Base-by-base conservation (phyloP, 306 rosid genomes). In the Corylus americana region DNA sequence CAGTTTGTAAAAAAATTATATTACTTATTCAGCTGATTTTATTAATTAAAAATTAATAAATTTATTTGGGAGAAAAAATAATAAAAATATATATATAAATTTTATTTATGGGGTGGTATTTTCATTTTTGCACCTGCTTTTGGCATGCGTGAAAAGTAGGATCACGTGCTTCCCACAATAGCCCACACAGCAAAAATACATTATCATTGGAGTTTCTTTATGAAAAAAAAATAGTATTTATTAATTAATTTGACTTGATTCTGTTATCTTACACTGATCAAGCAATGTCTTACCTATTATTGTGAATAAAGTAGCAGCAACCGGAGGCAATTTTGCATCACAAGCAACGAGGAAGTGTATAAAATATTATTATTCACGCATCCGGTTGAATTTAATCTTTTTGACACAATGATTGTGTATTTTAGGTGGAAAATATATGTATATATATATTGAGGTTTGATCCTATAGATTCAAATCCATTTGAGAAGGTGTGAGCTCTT, bases 91-190 rank as follows among this genome's bases (percentile, higher is more conserved):
- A 37, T 37, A 12, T 47, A 37, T 37, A 13, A 70, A 54, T 72
- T 29, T 31, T 31, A 31, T 35, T 62, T 35, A 79, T 58, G 82
- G 79, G 63, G 84, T 76, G 83, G 69, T 79, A 81, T 80, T 79
- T 80, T 54, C 81, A 75, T 71, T 83, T 79, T 82, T 70, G 51
- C 49, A 62, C 27, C 64, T 79, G 86, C 93, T 91, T 90, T 91
- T 82, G 87, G 93, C 98, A 91, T 88, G 98, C 97, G 97, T 70
- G 72, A 87, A 93, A 93, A 93, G 95, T 55, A 78, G 80, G 76
- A 81, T 89, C 97, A 89, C 97, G 91, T 91, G 97, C 88, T 85
- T 71, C 82, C 93, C 92, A 91, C 29, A 49, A 74, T 70, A 11
- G 55, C 70, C 50, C 55, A 47, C 44, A 29, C 61, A 20, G 75